Evolutionary conservation across 1,139 yeast genomes (phyloP), one percentile per base, ranked within the genome.

Genomic region (Ogataea hybrid): DNA sequence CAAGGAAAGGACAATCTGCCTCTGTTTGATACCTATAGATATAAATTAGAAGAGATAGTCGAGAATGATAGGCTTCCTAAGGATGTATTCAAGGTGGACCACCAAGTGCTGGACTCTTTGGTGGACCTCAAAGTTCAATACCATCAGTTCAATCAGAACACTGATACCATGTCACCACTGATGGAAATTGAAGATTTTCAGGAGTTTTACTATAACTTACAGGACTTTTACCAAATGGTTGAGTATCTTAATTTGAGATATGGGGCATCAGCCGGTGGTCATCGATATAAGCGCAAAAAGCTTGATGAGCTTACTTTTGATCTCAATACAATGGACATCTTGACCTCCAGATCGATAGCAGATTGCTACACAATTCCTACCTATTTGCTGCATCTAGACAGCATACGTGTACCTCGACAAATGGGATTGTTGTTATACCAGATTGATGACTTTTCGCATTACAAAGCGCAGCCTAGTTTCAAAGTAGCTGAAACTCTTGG

Each of bases 11-110:
- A 28, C 14, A 40, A 39, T 11, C 20, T 27, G 7, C 42, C 42
- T 5, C 12, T 42, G 6, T 55, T 51, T 37, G 57, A 55, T 36
- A 33, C 50, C 4, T 44, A 49, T 22, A 43, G 46, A 10, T 47
- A 44, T 16, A 52, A 48, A 28, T 35, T 51, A 15, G 6, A 32
- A 5, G 33, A 39, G 5, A 28, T 52, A 5, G 23, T 46, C 3
- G 44, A 49, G 10, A 35, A 41, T 30, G 39, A 33, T 4, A 49
- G 40, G 32, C 16, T 47, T 3, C 18, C 39, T 1, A 47, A 32
- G 22, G 43, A 47, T 14, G 7, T 34, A 4, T 54, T 51, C 44
- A 56, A 53, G 3, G 28, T 42, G 11, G 47, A 53, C 32, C n/a
- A 10, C 12, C 25, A 31, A 11, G 25, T 28, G 9, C n/a, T 42